Base-by-base conservation (phyloP, 192 early-diverging fungal species). In the Linderina pennispora region DNA sequence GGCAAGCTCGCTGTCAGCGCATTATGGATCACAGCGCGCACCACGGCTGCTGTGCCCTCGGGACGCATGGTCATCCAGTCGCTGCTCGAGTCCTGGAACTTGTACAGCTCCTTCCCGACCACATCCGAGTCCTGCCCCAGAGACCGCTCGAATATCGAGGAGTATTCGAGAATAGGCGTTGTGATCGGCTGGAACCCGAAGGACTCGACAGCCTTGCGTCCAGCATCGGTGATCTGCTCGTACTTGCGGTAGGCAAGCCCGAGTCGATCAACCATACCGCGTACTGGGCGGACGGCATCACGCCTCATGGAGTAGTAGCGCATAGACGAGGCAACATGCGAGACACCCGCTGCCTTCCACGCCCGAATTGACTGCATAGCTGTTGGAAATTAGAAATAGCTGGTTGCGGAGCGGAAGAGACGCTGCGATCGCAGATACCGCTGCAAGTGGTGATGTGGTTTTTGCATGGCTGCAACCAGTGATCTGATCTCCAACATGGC, bases 91-190 rank as follows among this genome's bases (percentile, higher is more conserved):
- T 82, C 80, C 8, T 63, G 59, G 40, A 86, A 83, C 24, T 61
- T 78, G 61, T 82, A 86, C 19, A 86, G 50, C 50, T 86, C 84
- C 35, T 86, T 86, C 14, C 80, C 78, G 3, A 86, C 74, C 1
- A 86, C 79, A 54, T 86, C 84, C 9, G 78, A 78, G 34, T 77
- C 74, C 10, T 61, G 43, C 1, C 84, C 84, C 15, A 86, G 53
- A 3, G 80, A 75, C 39, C 79, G 55, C 23, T 86, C 77, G 43
- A 80, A 82, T 0, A 83, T 72, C 18, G 75, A 67, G 6, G 80
- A 74, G 62, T 79, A 75, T 48, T 86, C 84, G 11, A 86, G 61
- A 17, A 83, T 71, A 4, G 84, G 84, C 4, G 84, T 83, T 18
- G 65, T 54, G 18, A 83, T 62, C 54, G 80, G 79, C 34, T 75